These are phyloP conservation scores for Salvia splendens DNA, from an alignment of 257 asterid species.

Conservation along the genomic window DNA sequence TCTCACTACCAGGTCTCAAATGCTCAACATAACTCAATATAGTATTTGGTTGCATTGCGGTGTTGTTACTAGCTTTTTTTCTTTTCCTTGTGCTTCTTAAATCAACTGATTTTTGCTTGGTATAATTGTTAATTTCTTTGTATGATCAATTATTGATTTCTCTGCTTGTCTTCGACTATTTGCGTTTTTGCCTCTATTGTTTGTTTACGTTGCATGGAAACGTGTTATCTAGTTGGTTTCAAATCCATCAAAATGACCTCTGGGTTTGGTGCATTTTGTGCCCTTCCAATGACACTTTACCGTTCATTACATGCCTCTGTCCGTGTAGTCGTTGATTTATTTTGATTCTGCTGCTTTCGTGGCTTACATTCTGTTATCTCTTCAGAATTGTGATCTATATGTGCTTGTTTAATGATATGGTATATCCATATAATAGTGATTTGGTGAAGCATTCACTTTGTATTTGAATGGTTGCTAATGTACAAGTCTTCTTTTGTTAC, in stretches of 20 bases:
- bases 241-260: not conserved
- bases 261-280: slow-evolving; percentile 10
- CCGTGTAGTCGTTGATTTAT: not conserved
- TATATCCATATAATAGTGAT: not conserved
- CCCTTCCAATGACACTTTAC: not conserved
- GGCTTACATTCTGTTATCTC: not conserved
- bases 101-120: not conserved
- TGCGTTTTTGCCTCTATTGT: not conserved
- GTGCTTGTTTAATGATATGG: not conserved
- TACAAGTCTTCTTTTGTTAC: not conserved
- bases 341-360: not conserved
- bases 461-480: not conserved
- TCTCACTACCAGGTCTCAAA: slow-evolving; percentile 75
- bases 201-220: no score
- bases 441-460: slow-evolving; percentile 5
- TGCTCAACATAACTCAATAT: slow-evolving; percentile 6
- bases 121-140: slow-evolving; percentile 15
- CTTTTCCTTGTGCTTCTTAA: not conserved
- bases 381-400: not conserved
- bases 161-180: not conserved
- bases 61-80: slow-evolving; percentile 5
- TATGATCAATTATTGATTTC: not conserved
- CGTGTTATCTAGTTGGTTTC: not conserved
- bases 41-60: slow-evolving; percentile 11
- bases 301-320: not conserved